Conservation (phyloP, 108 stramenopile species). For the Nitzschia putrida region DNA sequence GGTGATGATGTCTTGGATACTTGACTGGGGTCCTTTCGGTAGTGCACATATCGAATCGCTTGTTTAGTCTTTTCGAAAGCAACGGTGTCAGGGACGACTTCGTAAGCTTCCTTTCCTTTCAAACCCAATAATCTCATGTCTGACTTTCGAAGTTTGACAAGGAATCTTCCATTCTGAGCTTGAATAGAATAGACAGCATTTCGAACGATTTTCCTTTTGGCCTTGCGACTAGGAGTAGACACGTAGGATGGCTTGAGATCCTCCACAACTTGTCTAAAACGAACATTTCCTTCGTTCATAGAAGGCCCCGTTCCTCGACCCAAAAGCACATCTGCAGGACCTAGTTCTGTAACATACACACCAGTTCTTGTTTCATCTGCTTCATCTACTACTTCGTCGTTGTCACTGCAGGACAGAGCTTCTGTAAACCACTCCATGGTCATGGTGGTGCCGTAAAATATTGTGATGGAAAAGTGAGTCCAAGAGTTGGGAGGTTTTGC, state of each 20-base stretch:
- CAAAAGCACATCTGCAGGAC: slow-evolving; percentile 26
- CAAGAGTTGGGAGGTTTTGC: too few species aligned
- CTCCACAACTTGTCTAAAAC: slow-evolving; percentile 23
- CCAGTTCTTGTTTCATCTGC: slow-evolving; percentile 5
- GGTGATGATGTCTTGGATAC: too few species aligned
- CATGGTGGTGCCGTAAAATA: neutral
- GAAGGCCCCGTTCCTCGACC: slow-evolving; percentile 33
- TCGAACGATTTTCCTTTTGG: slow-evolving; percentile 16
- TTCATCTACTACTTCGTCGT: neutral
- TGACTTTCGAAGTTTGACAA: slow-evolving; percentile 7
- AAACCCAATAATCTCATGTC: neutral
- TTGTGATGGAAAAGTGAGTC: too few species aligned
- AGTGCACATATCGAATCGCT: slow-evolving; percentile 46
- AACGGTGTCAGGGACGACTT: slow-evolving; percentile 41
- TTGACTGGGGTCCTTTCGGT: slow-evolving; percentile 16
- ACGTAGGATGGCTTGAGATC: slow-evolving; percentile 14
- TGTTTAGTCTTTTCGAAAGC: slow-evolving; percentile 59
- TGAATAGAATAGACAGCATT: slow-evolving; percentile 10
- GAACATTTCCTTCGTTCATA: slow-evolving; percentile 28
- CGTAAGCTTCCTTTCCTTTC: slow-evolving; percentile 21
- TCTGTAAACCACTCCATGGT: neutral
- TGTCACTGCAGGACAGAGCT: neutral
- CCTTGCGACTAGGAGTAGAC: slow-evolving; percentile 15
- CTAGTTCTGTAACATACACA: slow-evolving; percentile 7
- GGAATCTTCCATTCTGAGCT: slow-evolving; percentile 21